phyloP scores from a whole-genome alignment of 2,329 filamentous ascomycete genomes.

The Nothophaeocryptopus gaeumannii region DNA sequence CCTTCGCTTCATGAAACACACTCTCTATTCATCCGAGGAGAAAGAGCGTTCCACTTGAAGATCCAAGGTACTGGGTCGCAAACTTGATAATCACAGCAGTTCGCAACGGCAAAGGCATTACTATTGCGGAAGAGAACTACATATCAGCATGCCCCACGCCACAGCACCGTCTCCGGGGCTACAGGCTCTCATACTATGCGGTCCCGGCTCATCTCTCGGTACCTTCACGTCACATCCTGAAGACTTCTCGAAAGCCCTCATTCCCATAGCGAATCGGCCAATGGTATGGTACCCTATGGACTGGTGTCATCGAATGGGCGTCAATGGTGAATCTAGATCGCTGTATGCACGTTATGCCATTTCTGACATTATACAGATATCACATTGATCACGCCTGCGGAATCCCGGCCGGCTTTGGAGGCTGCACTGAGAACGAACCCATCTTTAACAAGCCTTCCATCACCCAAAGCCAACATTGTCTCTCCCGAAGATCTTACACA shows the following conservation, averaged over 20 bases:
- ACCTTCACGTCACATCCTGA: constrained; percentile 79
- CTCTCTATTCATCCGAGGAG: no score
- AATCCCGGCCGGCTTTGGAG: constrained; percentile 63
- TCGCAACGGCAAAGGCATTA: no score
- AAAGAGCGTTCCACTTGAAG: no score
- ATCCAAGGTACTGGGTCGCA: no score
- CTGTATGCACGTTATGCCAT: background rate
- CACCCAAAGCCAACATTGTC: constrained; percentile 71
- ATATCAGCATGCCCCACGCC: constrained; percentile 66
- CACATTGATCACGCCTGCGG: constrained; percentile 56
- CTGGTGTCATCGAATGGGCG: constrained; percentile 77
- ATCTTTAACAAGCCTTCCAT: constrained; percentile 69
- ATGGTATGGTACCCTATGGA: constrained; percentile 91
- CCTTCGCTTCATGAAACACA: no score
- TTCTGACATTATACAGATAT: constrained; percentile 38
- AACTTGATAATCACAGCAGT: no score
- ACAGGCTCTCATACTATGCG: constrained; percentile 79
- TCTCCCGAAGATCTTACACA: constrained; percentile 73
- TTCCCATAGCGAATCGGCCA: constrained; percentile 78
- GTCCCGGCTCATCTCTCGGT: constrained; percentile 75
- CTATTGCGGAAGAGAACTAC: background rate
- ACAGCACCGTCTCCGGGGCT: constrained; percentile 72
- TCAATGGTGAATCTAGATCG: constrained; percentile 55
- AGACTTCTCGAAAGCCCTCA: constrained; percentile 76
- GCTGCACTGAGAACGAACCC: constrained; percentile 73